Base-by-base conservation (phyloP, 2,329 filamentous ascomycete species). In the Colletotrichum navitas region DNA sequence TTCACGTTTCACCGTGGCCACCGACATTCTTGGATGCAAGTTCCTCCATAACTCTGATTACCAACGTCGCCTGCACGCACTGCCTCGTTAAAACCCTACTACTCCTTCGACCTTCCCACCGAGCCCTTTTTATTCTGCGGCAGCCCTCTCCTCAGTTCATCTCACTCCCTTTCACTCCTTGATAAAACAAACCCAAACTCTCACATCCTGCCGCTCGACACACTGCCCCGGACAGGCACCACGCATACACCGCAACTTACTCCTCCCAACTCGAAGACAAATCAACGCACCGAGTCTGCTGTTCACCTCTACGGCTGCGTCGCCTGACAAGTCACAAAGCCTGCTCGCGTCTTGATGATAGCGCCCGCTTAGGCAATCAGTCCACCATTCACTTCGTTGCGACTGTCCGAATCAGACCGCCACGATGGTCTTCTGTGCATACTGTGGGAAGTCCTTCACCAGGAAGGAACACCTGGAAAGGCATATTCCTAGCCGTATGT, bases 381-480 rank as follows among this genome's bases (percentile, higher is more conserved):
- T 18, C 21, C 29, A 24, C 10, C n/a, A 49, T 32, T 32, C 60
- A 36, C 52, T 55, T 45, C 14, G 32, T 39, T 34, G 45, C 69
- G 49, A 69, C 43, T 61, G 26, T 41, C 18, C 32, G 29, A 34
- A 64, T 5, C 29, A 39, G 24, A 26, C 47, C 16, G 51, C 32
- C 45, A 78, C 75, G 66, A 82, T 82, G 81, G 80, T 88, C 60
- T 88, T 81, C 76, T 88, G 86, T 74, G 81, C 86, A 24, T 88
- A 88, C 75, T 88, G 86, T 75, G 86, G 86, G 66, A 87, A 86
- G 79, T 81, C 79, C 75, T 88, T 88, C 77, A 87, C 85, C 61
- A 82, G 86, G 75, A 88, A 88, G 76, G 86, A 88, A 74, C 86
- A 88, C 76, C 78, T 88, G n/a, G 86, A 88, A 74, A 83, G 86